Conservation (phyloP, 306 rosid genomes). For the Myrica gale region DNA sequence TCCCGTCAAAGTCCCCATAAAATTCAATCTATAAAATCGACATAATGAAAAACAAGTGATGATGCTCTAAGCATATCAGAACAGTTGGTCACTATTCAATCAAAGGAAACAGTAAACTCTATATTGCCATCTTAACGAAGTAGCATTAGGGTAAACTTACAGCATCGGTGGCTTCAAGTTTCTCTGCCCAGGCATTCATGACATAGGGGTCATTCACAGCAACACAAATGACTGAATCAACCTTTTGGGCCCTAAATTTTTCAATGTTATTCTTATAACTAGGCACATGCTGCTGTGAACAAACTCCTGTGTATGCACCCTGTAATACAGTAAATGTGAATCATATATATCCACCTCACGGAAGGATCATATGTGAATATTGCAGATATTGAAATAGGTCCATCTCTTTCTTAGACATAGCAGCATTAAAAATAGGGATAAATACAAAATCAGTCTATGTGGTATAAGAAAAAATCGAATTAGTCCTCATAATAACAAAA, state of each 20-base stretch:
- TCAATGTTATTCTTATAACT: conserved; percentile 70
- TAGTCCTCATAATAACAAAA: too few species aligned
- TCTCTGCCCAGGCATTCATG: conserved; percentile 86
- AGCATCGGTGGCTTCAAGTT: conserved; percentile 68
- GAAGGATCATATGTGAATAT: conserved; percentile 7
- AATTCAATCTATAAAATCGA: conserved; percentile 65
- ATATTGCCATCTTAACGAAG: background rate
- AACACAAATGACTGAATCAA: conserved; percentile 83
- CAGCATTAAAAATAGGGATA: background rate
- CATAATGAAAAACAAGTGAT: background rate
- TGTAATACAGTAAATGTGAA: conserved; percentile 27
- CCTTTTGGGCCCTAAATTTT: conserved; percentile 72
- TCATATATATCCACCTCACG: background rate
- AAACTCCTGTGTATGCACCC: conserved; percentile 98
- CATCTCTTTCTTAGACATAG: background rate
- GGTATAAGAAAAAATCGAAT: too few species aligned
- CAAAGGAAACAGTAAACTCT: conserved; percentile 5
- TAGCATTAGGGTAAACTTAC: conserved; percentile 44
- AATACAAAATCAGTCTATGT: too few species aligned
- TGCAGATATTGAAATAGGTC: background rate
- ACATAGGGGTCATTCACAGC: conserved; percentile 82
- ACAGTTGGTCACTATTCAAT: background rate
- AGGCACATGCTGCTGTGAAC: conserved; percentile 88
- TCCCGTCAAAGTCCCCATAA: conserved; percentile 91
- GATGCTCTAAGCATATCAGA: background rate